Percentiles rank a stretch among this genome's conserved stretches.
phyloP scores from a whole-genome alignment of 2,329 filamentous ascomycete genomes.

The Beauveria asiatica region DNA sequence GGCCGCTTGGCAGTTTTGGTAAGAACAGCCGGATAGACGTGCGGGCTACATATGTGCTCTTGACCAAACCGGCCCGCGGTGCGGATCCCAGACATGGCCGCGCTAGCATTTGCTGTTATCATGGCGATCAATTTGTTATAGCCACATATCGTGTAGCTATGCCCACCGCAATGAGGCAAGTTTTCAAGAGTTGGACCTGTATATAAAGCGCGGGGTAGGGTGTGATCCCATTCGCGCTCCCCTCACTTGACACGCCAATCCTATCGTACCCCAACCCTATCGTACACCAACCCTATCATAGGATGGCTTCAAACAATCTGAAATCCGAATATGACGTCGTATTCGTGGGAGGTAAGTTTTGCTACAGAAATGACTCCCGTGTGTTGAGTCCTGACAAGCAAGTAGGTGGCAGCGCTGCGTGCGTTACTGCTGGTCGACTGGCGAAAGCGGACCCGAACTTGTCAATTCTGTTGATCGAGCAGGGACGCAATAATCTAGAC shows the following conservation, averaged over 20 bases:
- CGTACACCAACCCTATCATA: background rate
- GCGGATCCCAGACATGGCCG: background rate
- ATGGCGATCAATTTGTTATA: background rate
- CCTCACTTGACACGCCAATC: background rate
- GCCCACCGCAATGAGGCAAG: background rate
- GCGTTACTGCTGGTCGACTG: constrained; percentile 20
- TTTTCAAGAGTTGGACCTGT: background rate
- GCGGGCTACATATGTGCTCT: background rate
- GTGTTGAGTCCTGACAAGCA: background rate
- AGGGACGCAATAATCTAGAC: constrained; percentile 20
- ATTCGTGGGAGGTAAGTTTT: constrained; percentile 15
- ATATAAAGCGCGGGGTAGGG: background rate
- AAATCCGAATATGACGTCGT: constrained; percentile 17
- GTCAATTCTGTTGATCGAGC: constrained; percentile 21
- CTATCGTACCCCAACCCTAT: background rate
- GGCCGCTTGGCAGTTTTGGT: background rate
- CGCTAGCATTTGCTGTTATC: background rate
- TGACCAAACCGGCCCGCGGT: background rate
- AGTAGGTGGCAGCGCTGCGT: constrained; percentile 19
- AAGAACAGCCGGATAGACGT: background rate
- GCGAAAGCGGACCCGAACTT: constrained; percentile 19
- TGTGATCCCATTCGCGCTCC: background rate
- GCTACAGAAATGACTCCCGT: too few relatives aligned
- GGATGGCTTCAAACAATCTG: background rate
- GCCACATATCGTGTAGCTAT: background rate